Evolutionary conservation across 2,329 filamentous ascomycete genomes (phyloP), one percentile per base, ranked within the genome.

Genomic region (Penicillium oxalicum): DNA sequence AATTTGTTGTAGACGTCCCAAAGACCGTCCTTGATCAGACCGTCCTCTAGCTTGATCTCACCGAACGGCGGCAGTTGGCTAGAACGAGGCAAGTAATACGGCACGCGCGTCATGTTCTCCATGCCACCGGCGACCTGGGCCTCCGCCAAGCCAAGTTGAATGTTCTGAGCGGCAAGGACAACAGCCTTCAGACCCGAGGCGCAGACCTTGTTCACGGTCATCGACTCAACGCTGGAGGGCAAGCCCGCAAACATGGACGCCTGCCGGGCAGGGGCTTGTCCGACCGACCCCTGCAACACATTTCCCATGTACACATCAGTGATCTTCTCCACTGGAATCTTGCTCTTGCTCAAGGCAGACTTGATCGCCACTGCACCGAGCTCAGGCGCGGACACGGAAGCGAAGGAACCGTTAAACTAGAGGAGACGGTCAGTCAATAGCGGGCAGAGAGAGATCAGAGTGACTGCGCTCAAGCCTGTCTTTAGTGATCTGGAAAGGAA

Each of bases 231-330:
- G 5, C 78, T 82, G n/a, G 83, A 75, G 8, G 89, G 79, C 4
- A 97, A 81, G 2, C 91, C 91, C 4, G 93, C 89, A 64, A 94
- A 91, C 51, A 97, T 86, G 56, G 82, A 76, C 9, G 93, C 93
- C 74, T 98, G 93, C 42, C 93, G 83, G 24, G 93, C 91, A 2
- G 93, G 93, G 0, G 93, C 82, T 73, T 98, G 93, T 40, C 93
- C 93, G 5, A 93, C 80, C 13, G 80, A 81, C 39, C 79, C 91
- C 69, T 90, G 85, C 36, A 97, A 79, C 8, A 97, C 93, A 63
- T 96, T 95, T 66, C 93, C 93, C 88, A 97, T 95, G 75, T 97
- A 97, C 12, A 97, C 89, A 71, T 95, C 87, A 55, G 85, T 87
- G 63, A 97, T 88, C 66, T 86, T 87, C 32, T 85, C 82, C 45